Conservation (phyloP, 2,329 filamentous ascomycete species). For the Hypocreales sp. region DNA sequence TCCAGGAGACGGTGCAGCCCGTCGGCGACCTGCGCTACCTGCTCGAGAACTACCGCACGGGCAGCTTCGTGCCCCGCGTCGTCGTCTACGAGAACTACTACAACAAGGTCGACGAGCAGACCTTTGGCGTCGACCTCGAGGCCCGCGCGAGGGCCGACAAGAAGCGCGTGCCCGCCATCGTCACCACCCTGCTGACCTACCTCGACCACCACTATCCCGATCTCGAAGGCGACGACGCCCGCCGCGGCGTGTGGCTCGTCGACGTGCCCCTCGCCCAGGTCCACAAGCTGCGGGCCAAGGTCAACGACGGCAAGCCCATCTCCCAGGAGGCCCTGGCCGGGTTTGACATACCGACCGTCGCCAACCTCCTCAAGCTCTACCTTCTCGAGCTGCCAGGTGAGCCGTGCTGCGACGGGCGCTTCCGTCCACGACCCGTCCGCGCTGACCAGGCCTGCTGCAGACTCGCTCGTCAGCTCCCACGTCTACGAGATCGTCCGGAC, state of each 20-base stretch:
- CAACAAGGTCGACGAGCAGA: slow-evolving; percentile 94
- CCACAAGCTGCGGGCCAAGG: slow-evolving; percentile 64
- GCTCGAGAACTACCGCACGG: slow-evolving; percentile 92
- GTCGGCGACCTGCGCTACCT: slow-evolving; percentile 80
- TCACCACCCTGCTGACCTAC: slow-evolving; percentile 88
- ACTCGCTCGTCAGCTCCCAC: slow-evolving; percentile 95
- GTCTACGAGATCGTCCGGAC: slow-evolving; percentile 98
- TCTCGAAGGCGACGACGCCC: slow-evolving; percentile 86
- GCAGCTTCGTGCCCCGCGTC: slow-evolving; percentile 79
- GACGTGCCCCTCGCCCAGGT: slow-evolving; percentile 77
- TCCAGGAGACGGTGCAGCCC: slow-evolving; percentile 97
- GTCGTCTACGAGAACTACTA: slow-evolving; percentile 98
- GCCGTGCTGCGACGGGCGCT: no score
- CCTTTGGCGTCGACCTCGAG: slow-evolving; percentile 95
- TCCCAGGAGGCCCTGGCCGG: slow-evolving; percentile 63
- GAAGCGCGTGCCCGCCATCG: slow-evolving; percentile 83
- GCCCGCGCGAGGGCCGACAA: slow-evolving; percentile 82
- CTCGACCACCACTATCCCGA: slow-evolving; percentile 95
- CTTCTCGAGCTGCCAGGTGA: slow-evolving; percentile 83
- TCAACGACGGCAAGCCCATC: slow-evolving; percentile 80
- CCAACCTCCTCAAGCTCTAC: slow-evolving; percentile 85
- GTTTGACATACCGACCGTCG: slow-evolving; percentile 89
- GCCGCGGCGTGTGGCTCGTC: slow-evolving; percentile 83
- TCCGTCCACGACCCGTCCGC: no score
- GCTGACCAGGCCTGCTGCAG: slow-evolving; percentile 33